Evolutionary conservation across 2,329 filamentous ascomycete species (phyloP), one percentile per base, ranked within the genome.

Genomic region (Hymenoscyphus occultus): DNA sequence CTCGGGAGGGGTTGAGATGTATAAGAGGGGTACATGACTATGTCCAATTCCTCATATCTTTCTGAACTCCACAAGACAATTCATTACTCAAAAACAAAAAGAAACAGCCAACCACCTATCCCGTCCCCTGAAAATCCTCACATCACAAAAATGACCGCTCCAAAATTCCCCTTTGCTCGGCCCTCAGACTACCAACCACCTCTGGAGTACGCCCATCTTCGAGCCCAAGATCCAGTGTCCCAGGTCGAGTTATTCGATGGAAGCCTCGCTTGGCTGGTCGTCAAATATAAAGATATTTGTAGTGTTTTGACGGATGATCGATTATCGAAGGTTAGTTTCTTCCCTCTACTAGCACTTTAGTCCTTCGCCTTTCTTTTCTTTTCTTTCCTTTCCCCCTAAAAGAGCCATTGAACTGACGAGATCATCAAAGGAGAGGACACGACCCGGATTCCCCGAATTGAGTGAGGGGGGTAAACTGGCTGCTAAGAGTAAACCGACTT

Each of bases 401-500:
- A 32, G 45, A 10, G 35, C n/a, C 2, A 42, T 32, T 6, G 14
- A 35, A 39, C 32, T 56, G 48, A 61, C 10, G 10, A 22, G 19
- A 6, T 35, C 6, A 35, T 35, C 35, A 42, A 31, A 66, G 75
- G 79, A 80, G 63, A 77, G 79, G 14, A 76, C 70, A 13, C 73
- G 79, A 0, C 74, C 77, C 1, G 80, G 81, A 0, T 82, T 83
- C 61, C 81, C 80, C 0, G 81, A 83, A 65, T 75, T 83, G 64
- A 78, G 74, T 63, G 76, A 78, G 12, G 79, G 80, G 19, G 81
- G 80, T 7, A 81, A 80, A 65, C 73, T 75, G 22, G 81, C 81
- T 3, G 80, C 77, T 19, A 80, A 81, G 68, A 79, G 77, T 31
- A 80, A 78, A 65, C 78, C 81, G 5, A 83, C 80, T 0, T 83